Base-by-base conservation (phyloP, 2,329 filamentous ascomycete species). In the Clonostachys solani region DNA sequence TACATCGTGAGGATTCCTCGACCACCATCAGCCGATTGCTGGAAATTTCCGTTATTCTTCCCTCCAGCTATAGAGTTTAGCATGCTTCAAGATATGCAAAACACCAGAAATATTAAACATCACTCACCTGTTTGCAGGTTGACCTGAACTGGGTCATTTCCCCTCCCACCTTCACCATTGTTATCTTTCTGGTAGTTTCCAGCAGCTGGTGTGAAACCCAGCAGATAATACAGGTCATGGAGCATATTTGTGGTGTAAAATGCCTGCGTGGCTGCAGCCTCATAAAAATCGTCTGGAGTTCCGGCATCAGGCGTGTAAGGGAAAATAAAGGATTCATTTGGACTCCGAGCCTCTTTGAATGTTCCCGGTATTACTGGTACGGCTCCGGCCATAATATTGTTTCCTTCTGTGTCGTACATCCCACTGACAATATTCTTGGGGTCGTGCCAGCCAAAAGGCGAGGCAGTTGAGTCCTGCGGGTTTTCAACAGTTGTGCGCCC, bases 151-250 rank as follows among this genome's bases (percentile, higher is more conserved):
- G 69, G 70, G 53, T 83, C 80, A 45, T 64, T 65, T 13, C 71
- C 78, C 6, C 52, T 41, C n/a, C 80, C 80, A 4, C 79, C 79
- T 38, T 66, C 59, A 42, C 71, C 74, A 50, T 76, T 71, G 66
- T 82, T 83, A 65, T 80, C 75, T 46, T 62, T 55, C 61, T 83
- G 72, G 60, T 83, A 84, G 63, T 84, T 84, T 6, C 80, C 80
- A 2, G 80, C 78, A 1, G 53, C 59, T 59, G 83, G 80, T 35
- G 66, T 76, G 60, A 83, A 83, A 6, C 80, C 80, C 1, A 83
- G 71, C 7, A 64, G 58, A 54, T 83, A 75, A 10, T 83, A 68
- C 0, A 84, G 58, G 48, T 84, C 81, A 54, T 83, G 80, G 61
- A 78, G 83, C 34, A 65, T 69, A 66, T 83, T 83, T 34, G 72